Base-by-base conservation (phyloP, 257 asterid species). In the Thymus quinquecostatus region DNA sequence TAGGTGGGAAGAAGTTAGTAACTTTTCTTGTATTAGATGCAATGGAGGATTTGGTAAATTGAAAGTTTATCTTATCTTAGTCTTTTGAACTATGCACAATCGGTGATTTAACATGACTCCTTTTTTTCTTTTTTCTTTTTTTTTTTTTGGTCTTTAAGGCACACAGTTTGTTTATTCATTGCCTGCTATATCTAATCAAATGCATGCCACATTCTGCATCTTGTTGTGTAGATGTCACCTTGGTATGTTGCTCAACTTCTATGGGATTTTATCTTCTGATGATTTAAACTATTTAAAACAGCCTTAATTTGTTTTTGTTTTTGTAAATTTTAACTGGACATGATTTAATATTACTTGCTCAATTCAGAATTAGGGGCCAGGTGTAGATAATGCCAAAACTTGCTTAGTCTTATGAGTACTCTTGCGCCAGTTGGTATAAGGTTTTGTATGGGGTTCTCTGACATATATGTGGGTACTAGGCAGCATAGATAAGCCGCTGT, bases 1-100 rank as follows among this genome's bases (percentile, higher is more conserved):
- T 66, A 14, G 61, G n/a, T 50, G 14, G 21, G 21, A 49, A 50
- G 72, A 53, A 67, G 71, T 36, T 50, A 14, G 27, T 50, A 45
- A 30, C 27, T 32, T 65, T 12, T 65, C 10, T 32, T 30, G 13
- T 64, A 47, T 47, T 30, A 6, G 32, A 30, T n/a, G 45, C 32
- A 12, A 48, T 13, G 8, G 69, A 59, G 32, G 13, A 28, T 7
- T 33, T 60, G 69, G 69, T 34, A 48, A 9, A 60, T 2, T 27
- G 36, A 60, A 10, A 36, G 40, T 38, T 38, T 38, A 38, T 38
- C 48, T 55, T 38, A 36, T 29, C 33, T 34, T 49, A 57, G 33
- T 38, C 6, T 4, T 38, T 38, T 0, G 41, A 38, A 38, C 43
- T 32, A 57, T 34, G 12, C 47, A 14, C 48, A 65, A 27, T n/a